phyloP scores from a whole-genome alignment of 2,329 filamentous ascomycete genomes.

The Colletotrichum plurivorum region DNA sequence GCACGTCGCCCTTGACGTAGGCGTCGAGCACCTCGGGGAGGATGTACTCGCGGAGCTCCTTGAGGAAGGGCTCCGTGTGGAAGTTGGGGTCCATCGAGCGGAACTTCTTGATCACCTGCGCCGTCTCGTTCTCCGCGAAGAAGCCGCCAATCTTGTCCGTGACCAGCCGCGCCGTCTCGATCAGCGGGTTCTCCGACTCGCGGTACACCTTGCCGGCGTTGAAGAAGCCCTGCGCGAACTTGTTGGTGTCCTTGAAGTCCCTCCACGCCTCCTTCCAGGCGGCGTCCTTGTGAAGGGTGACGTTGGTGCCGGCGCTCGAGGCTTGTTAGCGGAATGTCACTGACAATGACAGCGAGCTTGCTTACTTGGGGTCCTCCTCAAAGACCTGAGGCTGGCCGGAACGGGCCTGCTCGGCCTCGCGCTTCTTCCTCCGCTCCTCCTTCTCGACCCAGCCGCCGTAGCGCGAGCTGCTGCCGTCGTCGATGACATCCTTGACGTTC shows the following conservation, averaged over 20 bases:
- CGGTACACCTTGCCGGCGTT: constrained; percentile 89
- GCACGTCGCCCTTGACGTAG: constrained; percentile 95
- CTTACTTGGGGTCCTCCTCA: constrained; percentile 91
- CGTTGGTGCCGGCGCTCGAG: constrained; percentile 87
- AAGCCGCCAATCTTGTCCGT: constrained; percentile 94
- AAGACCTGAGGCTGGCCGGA: constrained; percentile 68
- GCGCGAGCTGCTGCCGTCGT: constrained; percentile 94
- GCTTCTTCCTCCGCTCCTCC: constrained; percentile 87
- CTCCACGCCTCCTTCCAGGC: constrained; percentile 99
- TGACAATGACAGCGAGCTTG: constrained; percentile 38
- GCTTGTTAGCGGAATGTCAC: constrained; percentile 49
- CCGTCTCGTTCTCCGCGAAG: constrained; percentile 98
- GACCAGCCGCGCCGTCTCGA: constrained; percentile 93
- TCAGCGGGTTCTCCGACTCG: constrained; percentile 96
- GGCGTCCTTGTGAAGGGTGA: constrained; percentile 96
- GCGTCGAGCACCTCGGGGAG: constrained; percentile 97
- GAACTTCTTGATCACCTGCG: constrained; percentile 98
- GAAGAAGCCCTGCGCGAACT: constrained; percentile 90
- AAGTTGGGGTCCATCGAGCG: constrained; percentile 95
- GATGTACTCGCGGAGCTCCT: constrained; percentile 97
- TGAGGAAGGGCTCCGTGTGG: constrained; percentile 94
- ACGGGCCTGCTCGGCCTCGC: constrained; percentile 78
- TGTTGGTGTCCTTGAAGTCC: constrained; percentile 92
- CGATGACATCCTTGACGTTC: constrained; percentile 94
- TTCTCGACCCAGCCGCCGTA: constrained; percentile 98